A percentile compares a stretch with the other conserved stretches of the same genome.
These are phyloP conservation scores for Trichoderma erinaceum DNA, from an alignment of 495 filamentous ascomycete species.

Conservation along the genomic window DNA sequence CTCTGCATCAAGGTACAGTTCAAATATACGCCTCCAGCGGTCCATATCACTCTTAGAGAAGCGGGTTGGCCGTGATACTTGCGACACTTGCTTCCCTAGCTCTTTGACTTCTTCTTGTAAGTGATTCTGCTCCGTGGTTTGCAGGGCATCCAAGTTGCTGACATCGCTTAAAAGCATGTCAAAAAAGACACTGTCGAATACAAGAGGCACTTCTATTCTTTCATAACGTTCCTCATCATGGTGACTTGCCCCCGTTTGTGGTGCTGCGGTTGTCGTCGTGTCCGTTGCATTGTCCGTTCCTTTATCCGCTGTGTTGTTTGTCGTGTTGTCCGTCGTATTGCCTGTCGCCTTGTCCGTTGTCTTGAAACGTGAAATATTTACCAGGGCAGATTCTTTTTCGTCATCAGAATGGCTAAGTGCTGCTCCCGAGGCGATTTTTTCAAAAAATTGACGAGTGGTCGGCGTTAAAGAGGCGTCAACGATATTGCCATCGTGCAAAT, in stretches of 20 bases:
- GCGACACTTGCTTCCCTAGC: slow-evolving; percentile 51
- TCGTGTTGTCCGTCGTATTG: too few species aligned
- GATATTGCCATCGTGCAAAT: slow-evolving; percentile 44
- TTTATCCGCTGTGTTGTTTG: too few species aligned
- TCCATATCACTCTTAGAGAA: slow-evolving; percentile 57
- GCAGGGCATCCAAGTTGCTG: slow-evolving; percentile 51
- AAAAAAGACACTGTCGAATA: slow-evolving; percentile 64
- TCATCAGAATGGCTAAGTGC: slow-evolving; percentile 19
- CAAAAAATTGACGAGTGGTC: slow-evolving; percentile 47
- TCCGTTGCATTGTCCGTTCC: too few species aligned
- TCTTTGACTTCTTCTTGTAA: slow-evolving; percentile 48
- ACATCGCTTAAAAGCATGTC: slow-evolving; percentile 56
- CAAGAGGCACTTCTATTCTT: slow-evolving; percentile 58
- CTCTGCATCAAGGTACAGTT: slow-evolving; percentile 60
- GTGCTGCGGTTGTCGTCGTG: background rate
- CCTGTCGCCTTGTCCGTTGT: background rate
- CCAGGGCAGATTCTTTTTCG: slow-evolving; percentile 15
- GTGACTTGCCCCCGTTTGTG: slow-evolving; percentile 6
- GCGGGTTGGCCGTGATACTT: slow-evolving; percentile 51
- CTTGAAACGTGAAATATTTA: background rate
- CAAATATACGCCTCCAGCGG: slow-evolving; percentile 67
- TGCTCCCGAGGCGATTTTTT: slow-evolving; percentile 36
- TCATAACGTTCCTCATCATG: slow-evolving; percentile 19
- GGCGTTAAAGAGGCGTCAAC: slow-evolving; percentile 51
- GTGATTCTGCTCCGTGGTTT: slow-evolving; percentile 48